phyloP scores from a whole-genome alignment of 1,284 basidiomycete genomes.

The Inonotus obliquus region DNA sequence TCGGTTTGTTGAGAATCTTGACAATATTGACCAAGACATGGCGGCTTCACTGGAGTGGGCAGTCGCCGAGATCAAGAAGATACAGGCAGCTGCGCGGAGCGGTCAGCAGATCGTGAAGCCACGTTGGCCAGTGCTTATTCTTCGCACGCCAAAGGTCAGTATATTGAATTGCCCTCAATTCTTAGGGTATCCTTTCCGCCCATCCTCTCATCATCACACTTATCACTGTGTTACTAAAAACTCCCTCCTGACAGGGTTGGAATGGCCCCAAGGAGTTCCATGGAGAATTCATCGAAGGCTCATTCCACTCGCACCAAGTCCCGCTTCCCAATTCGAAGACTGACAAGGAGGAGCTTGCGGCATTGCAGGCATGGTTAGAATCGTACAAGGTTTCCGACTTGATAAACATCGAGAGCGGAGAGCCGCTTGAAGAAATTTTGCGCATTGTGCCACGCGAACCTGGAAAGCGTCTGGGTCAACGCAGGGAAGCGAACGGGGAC shows the following conservation, averaged over 20 bases:
- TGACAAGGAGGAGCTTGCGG: conserved; percentile 54
- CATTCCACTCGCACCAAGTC: conserved; percentile 74
- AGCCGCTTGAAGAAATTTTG: conserved; percentile 47
- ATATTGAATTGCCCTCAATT: background rate
- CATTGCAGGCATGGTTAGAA: conserved; percentile 66
- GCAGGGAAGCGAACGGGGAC: conserved; percentile 60
- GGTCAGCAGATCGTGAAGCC: conserved; percentile 79
- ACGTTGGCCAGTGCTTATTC: conserved; percentile 80
- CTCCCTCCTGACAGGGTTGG: conserved; percentile 42
- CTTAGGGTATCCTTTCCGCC: background rate
- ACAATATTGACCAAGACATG: conserved; percentile 62
- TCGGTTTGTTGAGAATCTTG: conserved; percentile 73
- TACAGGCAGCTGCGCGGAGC: conserved; percentile 72
- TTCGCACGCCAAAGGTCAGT: conserved; percentile 72
- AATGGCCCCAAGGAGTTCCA: conserved; percentile 61
- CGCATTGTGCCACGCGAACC: conserved; percentile 49
- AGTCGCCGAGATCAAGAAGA: conserved; percentile 67
- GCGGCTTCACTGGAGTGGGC: conserved; percentile 83
- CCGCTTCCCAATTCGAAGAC: conserved; percentile 71
- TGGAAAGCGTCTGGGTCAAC: conserved; percentile 59
- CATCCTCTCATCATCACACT: background rate
- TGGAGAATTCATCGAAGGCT: conserved; percentile 73
- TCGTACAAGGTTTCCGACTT: conserved; percentile 63
- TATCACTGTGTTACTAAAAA: background rate
- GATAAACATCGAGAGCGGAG: conserved; percentile 46